Evolutionary conservation across 306 rosid species (phyloP), one percentile per base, ranked within the genome.

Genomic region (Cicer bijugum): DNA sequence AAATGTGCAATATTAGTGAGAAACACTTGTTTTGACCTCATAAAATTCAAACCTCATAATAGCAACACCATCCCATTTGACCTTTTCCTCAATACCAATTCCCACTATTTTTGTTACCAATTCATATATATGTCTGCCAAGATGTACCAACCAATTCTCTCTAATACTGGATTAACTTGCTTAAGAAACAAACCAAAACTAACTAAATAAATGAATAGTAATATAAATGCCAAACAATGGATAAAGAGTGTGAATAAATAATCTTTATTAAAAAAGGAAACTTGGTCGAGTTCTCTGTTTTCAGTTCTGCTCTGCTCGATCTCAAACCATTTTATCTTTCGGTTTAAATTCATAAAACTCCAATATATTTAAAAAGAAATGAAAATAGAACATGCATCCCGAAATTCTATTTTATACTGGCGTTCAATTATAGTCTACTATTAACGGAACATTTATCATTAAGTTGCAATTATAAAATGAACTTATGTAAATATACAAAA

Each of bases 1-100:
- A 69, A 48, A 74, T 43, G n/a, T 33, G 67, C 61, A 69, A 15
- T 48, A 15, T 15, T 14, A 46, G 43, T 17, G 66, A 17, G 9
- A 62, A 40, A 68, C 51, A 19, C 9, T 7, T 58, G 50, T 9
- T 66, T 76, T 55, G 67, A 56, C 68, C 68, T 76, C 50, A 28
- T 7, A 8, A 17, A 53, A 52, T 16, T 62, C 67, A 52, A 62
- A 48, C 23, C 64, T 59, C 67, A 43, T 58, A 57, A 67, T 35
- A 58, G 23, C 35, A 28, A 33, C 50, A 44, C 47, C 2, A 56
- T 14, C 69, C 7, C 35, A 56, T 44, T 67, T 67, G 61, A 76
- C 69, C 59, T 53, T 42, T 57, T 23, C 47, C 10, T 1, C 0
- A 56, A 67, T 19, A 69, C 40, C 12, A 43, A 11, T 44, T 39